Percentiles rank a stretch among this genome's conserved stretches.
These are phyloP conservation scores for Trichoderma sp. DNA, from an alignment of 2,329 filamentous ascomycete species.

Conservation along the genomic window DNA sequence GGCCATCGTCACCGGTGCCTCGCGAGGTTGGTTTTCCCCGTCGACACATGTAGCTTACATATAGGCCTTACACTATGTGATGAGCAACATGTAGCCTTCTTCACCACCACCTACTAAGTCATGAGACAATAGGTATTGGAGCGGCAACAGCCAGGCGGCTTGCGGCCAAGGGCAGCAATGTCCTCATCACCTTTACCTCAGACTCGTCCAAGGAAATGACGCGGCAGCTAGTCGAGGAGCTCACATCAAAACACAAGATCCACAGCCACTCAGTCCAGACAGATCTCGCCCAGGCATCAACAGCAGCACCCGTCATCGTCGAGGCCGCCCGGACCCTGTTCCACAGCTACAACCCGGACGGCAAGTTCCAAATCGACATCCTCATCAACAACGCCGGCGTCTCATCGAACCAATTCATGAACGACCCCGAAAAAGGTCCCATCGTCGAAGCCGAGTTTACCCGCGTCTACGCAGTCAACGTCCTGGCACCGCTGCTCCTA, in stretches of 20 bases:
- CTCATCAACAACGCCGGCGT: conserved; percentile 84
- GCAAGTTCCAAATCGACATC: conserved; percentile 61
- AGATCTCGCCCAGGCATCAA: conserved; percentile 29
- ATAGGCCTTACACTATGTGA: background rate
- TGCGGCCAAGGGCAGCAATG: conserved; percentile 57
- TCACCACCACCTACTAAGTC: background rate
- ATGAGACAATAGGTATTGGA: conserved; percentile 43
- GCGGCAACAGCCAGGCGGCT: conserved; percentile 56
- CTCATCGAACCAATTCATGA: conserved; percentile 61
- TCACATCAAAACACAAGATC: conserved; percentile 44
- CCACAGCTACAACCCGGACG: conserved; percentile 23
- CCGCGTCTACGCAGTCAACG: conserved; percentile 74
- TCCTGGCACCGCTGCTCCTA: conserved; percentile 74
- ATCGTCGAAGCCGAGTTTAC: conserved; percentile 66
- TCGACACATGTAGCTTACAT: background rate
- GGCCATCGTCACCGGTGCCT: conserved; percentile 35
- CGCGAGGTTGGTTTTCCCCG: conserved; percentile 28
- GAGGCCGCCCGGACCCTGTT: conserved; percentile 31
- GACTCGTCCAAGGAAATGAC: conserved; percentile 50
- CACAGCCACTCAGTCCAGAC: conserved; percentile 30
- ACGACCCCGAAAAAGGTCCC: conserved; percentile 48
- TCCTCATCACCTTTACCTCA: conserved; percentile 60
- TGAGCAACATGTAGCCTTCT: background rate
- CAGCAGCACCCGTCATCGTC: conserved; percentile 30
- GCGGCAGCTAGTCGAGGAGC: conserved; percentile 44